Conservation (phyloP, 331 rosid species). For the Phaseolus coccineus region DNA sequence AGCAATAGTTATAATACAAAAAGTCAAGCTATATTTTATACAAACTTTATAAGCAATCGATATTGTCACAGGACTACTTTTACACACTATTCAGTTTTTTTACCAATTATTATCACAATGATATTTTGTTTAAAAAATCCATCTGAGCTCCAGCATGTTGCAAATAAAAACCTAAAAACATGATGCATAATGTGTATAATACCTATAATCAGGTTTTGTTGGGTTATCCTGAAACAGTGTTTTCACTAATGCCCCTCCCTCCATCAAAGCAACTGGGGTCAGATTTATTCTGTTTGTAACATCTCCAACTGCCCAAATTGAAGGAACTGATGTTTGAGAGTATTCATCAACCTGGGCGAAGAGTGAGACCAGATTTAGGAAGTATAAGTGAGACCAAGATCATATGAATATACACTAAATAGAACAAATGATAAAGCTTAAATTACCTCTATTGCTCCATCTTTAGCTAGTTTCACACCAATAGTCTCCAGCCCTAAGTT, state of each 20-base stretch:
- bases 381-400: slow-evolving; percentile 11
- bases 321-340: slow-evolving; percentile 90
- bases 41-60: slow-evolving; percentile 1
- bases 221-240: slow-evolving; percentile 83
- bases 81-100: not conserved
- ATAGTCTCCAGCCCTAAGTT: slow-evolving; percentile 88
- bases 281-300: slow-evolving; percentile 92
- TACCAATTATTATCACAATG: slow-evolving; percentile 18
- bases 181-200: slow-evolving; percentile 41
- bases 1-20: not conserved
- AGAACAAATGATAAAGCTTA: slow-evolving; percentile 30
- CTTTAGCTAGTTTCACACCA: slow-evolving; percentile 73
- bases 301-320: slow-evolving; percentile 98
- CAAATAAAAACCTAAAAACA: not conserved
- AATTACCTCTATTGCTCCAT: slow-evolving; percentile 92
- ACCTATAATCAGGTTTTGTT: slow-evolving; percentile 95
- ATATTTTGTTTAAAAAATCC: slow-evolving; percentile 11
- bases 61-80: not conserved
- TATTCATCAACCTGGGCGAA: slow-evolving; percentile 84
- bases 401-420: slow-evolving; percentile 18
- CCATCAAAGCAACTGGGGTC: slow-evolving; percentile 99
- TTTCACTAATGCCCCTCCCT: slow-evolving; percentile 85
- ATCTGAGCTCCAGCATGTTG: slow-evolving; percentile 13
- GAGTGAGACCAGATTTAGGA: not conserved
- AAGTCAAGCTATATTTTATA: not conserved